These are phyloP conservation scores for Lanmaoa pseudosensibilis DNA, from an alignment of 768 basidiomycete species.

Conservation along the genomic window DNA sequence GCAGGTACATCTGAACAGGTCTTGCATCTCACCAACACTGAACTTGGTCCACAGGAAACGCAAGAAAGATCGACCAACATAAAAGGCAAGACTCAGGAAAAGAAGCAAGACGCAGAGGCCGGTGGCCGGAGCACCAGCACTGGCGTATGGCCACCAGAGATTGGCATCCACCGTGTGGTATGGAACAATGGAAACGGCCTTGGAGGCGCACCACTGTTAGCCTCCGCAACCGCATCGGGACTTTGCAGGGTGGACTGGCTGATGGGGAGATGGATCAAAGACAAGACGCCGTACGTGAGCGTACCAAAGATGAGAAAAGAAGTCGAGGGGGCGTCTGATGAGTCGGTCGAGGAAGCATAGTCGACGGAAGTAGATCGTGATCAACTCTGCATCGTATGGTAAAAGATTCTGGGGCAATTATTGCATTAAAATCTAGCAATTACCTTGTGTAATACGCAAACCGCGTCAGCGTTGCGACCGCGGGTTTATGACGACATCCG, in stretches of 20 bases:
- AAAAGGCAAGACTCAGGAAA: slow-evolving; percentile 35
- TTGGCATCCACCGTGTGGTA: slow-evolving; percentile 71
- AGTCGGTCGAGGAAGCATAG: slow-evolving; percentile 28
- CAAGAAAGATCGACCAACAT: slow-evolving; percentile 34
- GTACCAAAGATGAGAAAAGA: slow-evolving; percentile 65
- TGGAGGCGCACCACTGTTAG: slow-evolving; percentile 56
- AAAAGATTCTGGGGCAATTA: no score
- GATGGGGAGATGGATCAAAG: slow-evolving; percentile 70
- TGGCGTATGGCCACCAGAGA: slow-evolving; percentile 77
- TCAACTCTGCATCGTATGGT: neutral
- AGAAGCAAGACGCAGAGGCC: slow-evolving; percentile 21
- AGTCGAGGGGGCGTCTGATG: slow-evolving; percentile 41
- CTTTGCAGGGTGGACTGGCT: slow-evolving; percentile 84
- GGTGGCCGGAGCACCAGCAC: slow-evolving; percentile 39
- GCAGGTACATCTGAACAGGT: slow-evolving; percentile 43
- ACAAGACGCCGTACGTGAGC: slow-evolving; percentile 63
- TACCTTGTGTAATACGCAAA: neutral
- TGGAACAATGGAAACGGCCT: slow-evolving; percentile 85
- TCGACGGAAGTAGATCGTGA: neutral
- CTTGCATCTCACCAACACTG: neutral
- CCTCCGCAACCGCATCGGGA: slow-evolving; percentile 80
- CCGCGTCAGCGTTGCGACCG: neutral
- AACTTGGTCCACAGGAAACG: slow-evolving; percentile 43
- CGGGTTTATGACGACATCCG: neutral
- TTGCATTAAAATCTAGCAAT: neutral